Evolutionary conservation across 495 filamentous ascomycete species (phyloP), one percentile per base, ranked within the genome.

Genomic region (Pyrenula aspistea): DNA sequence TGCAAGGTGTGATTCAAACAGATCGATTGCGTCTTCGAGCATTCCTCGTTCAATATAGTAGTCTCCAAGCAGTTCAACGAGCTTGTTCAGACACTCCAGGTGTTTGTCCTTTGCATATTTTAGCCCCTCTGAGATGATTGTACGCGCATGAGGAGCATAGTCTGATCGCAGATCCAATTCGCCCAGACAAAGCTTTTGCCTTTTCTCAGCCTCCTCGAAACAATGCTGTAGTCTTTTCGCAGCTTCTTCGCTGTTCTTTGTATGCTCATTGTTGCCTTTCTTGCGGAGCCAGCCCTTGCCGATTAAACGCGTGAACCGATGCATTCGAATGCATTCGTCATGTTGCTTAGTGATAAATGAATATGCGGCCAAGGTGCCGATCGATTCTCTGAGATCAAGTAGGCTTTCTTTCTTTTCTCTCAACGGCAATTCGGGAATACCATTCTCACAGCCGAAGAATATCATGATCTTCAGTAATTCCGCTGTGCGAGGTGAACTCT

Each of bases 381-480:
- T 47, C 12, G 69, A 69, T 42, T 67, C 65, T 2, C 42, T 60
- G 12, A 71, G 63, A 15, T 68, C 62, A 19, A 71, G 12, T 1
- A 58, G 52, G 10, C 60, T 56, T 12, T 68, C 53, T 12, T 58
- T 52, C 49, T 64, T 59, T 10, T 56, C 10, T 25, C 55, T 54
- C 4, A 78, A 61, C 48, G 75, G 62, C 25, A 60, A 57, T 12
- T 65, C 57, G 2, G 73, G 69, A 53, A 79, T 75, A 12, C 62
- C 65, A 31, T 75, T 66, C 22, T 69, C 31, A 42, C 31, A 65
- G 56, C 75, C 72, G 12, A 76, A 60, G 19, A 72, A 58, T 52
- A 67, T 62, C 62, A 79, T 75, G 8, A 77, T 64, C 10, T 67
- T 71, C n/a, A 79, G 65, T 22, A 77, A 60, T 10, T 76, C 64